Conservation (phyloP, 805 yeast species). For the Ogataea trehaloabstinens region DNA sequence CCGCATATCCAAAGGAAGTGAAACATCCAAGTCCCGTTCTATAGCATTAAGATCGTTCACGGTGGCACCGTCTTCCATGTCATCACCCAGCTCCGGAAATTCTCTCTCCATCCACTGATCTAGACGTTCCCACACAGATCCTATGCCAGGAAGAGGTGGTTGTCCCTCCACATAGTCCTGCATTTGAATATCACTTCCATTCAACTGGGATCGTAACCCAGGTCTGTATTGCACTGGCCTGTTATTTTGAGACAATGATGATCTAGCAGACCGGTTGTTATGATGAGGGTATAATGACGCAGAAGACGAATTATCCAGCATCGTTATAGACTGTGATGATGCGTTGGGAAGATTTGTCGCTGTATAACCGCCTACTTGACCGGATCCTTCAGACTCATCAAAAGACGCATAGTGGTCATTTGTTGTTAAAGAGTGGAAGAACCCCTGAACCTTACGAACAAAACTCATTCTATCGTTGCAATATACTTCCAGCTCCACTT, state of each 20-base stretch:
- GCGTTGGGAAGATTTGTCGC: slow-evolving; percentile 21
- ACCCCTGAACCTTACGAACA: slow-evolving; percentile 33
- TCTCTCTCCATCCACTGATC: slow-evolving; percentile 78
- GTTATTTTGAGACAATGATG: slow-evolving; percentile 27
- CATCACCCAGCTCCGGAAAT: slow-evolving; percentile 78
- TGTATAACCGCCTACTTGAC: slow-evolving; percentile 30
- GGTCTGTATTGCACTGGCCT: slow-evolving; percentile 42
- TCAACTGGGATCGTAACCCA: slow-evolving; percentile 37
- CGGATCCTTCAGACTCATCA: slow-evolving; percentile 24
- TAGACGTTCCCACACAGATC: slow-evolving; percentile 84
- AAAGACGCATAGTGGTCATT: slow-evolving; percentile 60
- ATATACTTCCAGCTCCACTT: slow-evolving; percentile 1
- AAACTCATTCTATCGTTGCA: slow-evolving; percentile 32
- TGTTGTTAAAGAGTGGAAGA: slow-evolving; percentile 50
- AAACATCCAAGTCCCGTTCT: slow-evolving; percentile 74
- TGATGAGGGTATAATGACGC: slow-evolving; percentile 30
- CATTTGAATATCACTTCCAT: slow-evolving; percentile 57
- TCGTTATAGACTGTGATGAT: slow-evolving; percentile 28
- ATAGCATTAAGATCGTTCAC: slow-evolving; percentile 75
- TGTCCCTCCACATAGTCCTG: slow-evolving; percentile 41
- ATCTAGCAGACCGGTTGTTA: slow-evolving; percentile 42
- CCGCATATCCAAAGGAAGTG: slow-evolving; percentile 76
- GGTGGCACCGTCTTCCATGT: slow-evolving; percentile 78
- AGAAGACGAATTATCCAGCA: slow-evolving; percentile 32
- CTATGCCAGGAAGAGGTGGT: slow-evolving; percentile 61